Evolutionary conservation across 495 filamentous ascomycete genomes (phyloP).

Genomic region (Tuber brumale): DNA sequence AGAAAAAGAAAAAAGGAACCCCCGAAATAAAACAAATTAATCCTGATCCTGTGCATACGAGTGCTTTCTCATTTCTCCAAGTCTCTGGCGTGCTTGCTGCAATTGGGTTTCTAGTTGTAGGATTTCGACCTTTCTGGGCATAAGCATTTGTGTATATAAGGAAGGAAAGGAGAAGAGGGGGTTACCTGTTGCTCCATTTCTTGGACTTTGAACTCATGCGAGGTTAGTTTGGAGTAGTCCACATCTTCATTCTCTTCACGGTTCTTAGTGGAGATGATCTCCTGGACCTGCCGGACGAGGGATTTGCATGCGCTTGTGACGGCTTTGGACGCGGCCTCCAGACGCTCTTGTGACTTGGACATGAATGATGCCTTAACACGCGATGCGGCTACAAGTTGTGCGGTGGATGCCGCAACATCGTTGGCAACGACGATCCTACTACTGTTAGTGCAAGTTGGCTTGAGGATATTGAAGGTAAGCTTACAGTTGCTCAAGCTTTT

Average conservation of each 20-base stretch:
- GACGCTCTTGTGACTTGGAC: constrained; percentile 85
- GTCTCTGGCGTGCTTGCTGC: constrained; percentile 66
- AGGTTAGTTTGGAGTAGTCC: constrained; percentile 78
- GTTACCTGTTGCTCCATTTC: constrained; percentile 99
- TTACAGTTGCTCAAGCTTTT: constrained; percentile 82
- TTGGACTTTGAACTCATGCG: constrained; percentile 93
- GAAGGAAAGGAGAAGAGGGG: constrained; percentile 31
- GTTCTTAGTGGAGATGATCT: constrained; percentile 80
- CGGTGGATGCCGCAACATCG: constrained; percentile 90
- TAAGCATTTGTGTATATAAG: constrained; percentile 11
- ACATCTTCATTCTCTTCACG: constrained; percentile 71
- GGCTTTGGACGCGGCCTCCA: constrained; percentile 87
- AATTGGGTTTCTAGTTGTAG: constrained; percentile 88
- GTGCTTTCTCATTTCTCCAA: constrained; percentile 98
- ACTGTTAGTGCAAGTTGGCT: constrained; percentile 11
- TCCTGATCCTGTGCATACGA: constrained; percentile 79
- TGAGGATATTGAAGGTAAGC: background rate
- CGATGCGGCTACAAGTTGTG: constrained; percentile 90
- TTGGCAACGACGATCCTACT: constrained; percentile 80
- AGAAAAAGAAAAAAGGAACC: background rate
- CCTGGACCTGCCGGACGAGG: constrained; percentile 87
- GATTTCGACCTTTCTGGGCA: constrained; percentile 71
- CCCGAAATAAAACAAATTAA: constrained; percentile 13
- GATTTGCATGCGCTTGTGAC: constrained; percentile 81
- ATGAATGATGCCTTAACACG: constrained; percentile 97